Evolutionary conservation across 371 early-diverging fungal genomes (phyloP), one percentile per base, ranked within the genome.

Genomic region (Haplosporangium sp.): DNA sequence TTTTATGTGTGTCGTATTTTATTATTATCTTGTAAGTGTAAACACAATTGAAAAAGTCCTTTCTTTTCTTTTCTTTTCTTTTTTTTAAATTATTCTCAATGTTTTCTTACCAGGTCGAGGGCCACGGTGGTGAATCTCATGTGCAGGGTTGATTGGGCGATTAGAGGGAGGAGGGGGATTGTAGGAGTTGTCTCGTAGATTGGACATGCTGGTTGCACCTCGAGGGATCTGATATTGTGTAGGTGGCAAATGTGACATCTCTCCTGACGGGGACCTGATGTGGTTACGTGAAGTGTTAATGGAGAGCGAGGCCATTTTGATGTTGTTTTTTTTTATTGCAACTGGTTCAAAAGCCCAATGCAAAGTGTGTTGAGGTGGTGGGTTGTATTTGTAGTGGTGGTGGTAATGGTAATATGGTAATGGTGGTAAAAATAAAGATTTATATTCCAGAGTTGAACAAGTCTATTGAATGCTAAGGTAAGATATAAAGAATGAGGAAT

Each of bases 251-350:
- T 70, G 73, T 53, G 64, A 65, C 81, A 79, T 79, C 71, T 79
- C 81, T 34, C 81, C 81, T 7, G 81, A 79, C 39, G 81, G 71
- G 52, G 81, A 79, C 38, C 81, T 68, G 48, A 79, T 72, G 59
- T 79, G 81, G 69, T 79, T 74, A 65, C 81, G 74, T n/a, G 74
- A 40, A 53, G 78, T 78, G 63, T 79, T 79, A 59, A 79, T 79
- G 72, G 81, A 79, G 62, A 79, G 81, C n/a, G 78, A 78, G 40
- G 77, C 72, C 77, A 77, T 72, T 52, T 50, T n/a, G 59, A 27
- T 27, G 35, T n/a, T 45, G 38, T 61, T 35, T 44, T 0, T 50
- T 58, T 48, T 27, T 27, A 27, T 27, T 27, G 27, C 27, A 27
- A 1, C 27, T 27, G 27, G 27, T 27, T 27, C 27, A 27, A 27